Evolutionary conservation across 495 filamentous ascomycete species (phyloP), one percentile per base, ranked within the genome.

Genomic region (Chaetomium tenue): DNA sequence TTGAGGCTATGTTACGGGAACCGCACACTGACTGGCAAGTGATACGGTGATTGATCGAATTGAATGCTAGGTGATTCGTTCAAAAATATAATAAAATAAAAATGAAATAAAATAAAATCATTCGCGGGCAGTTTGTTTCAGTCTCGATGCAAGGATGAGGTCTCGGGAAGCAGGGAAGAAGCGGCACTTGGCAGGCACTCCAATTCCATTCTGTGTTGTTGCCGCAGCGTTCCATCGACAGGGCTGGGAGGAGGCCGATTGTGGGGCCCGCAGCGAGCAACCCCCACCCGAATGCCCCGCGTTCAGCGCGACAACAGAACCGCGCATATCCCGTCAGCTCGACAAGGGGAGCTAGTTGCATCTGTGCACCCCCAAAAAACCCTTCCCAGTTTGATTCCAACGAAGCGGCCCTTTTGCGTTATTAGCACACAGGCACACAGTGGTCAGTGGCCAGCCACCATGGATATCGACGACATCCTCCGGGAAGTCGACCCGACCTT

Each of bases 381-480:
- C 56, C 57, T 3, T 30, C 28, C 28, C 2, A 2, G 28, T 46
- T 37, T n/a, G n/a, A 5, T 37, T 59, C 16, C 5, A 30, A 47
- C 37, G 18, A 30, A 56, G 53, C 46, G 50, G 22, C n/a, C 25
- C n/a, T 58, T 16, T 47, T 15, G 0, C 47, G 20, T 18, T 30
- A 61, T 33, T 20, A 15, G 56, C 15, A 9, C 42, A 56, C 25
- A 5, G 8, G n/a, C n/a, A n/a, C n/a, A n/a, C n/a, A n/a, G n/a
- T n/a, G n/a, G n/a, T n/a, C n/a, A n/a, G n/a, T 6, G 6, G 6
- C 3, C 42, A 9, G 8, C 22, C 54, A 28, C 55, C 53, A 94
- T 93, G 89, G 92, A 96, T 69, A 96, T 96, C 71, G 86, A 91
- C 76, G 91, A 94, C 77, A 93, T 96, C 68, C 86, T 96, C 65